Percentiles rank a stretch among this genome's conserved stretches.
Conservation (phyloP, 2,329 filamentous ascomycete species). For the Neopestalotiopsis sp. region DNA sequence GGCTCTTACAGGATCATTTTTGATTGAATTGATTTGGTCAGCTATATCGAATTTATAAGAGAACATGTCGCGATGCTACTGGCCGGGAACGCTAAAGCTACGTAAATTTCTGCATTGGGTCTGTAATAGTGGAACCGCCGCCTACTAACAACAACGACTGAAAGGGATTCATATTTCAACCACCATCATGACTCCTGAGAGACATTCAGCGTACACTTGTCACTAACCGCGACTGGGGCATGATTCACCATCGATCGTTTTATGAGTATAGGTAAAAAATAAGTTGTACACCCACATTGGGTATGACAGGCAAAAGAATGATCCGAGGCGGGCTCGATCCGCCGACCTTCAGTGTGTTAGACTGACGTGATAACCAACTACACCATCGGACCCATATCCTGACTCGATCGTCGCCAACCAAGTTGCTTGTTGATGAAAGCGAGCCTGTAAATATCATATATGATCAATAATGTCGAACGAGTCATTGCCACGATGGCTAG, state of each 20-base stretch:
- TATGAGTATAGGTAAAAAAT: background rate
- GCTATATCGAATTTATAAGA: too few species aligned
- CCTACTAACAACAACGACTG: background rate
- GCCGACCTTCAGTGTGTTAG: constrained; percentile 17
- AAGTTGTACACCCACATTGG: background rate
- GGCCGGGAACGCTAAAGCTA: background rate
- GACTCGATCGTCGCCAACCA: constrained; percentile 8
- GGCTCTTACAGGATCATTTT: too few species aligned
- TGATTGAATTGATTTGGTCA: too few species aligned
- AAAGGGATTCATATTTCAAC: too few species aligned
- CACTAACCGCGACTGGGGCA: too few species aligned
- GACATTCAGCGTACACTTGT: too few species aligned
- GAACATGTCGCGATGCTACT: background rate
- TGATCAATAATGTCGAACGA: background rate
- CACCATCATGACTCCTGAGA: too few species aligned
- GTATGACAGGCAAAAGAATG: background rate
- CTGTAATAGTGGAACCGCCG: background rate
- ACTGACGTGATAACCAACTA: constrained; percentile 17
- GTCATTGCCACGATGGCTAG: background rate
- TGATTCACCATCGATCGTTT: background rate
- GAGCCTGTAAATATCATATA: background rate
- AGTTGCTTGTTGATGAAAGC: background rate
- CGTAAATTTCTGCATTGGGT: background rate
- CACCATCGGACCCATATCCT: constrained; percentile 14
- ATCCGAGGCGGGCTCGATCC: constrained; percentile 17